Evolutionary conservation across 768 basidiomycete species (phyloP).

Genomic region (Pseudohyphozyma bogoriensis): DNA sequence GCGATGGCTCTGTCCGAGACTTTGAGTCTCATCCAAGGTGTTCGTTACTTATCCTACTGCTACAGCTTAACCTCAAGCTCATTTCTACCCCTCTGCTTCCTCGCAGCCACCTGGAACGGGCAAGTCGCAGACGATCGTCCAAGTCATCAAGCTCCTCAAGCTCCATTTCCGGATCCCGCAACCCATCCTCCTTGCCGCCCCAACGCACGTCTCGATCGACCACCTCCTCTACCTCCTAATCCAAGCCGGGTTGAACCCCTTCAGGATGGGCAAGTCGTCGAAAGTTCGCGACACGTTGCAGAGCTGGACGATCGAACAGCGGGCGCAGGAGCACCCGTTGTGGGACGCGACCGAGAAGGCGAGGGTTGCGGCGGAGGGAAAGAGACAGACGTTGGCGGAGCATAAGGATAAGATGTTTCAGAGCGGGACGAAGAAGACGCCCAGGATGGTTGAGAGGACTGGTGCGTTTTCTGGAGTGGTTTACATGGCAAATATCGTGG

Average conservation of each 20-base stretch:
- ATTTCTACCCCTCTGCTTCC: conserved; percentile 5
- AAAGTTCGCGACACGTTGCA: conserved; percentile 52
- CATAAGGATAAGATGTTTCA: too few species aligned
- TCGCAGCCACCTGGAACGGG: conserved; percentile 78
- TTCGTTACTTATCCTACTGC: conserved; percentile 5
- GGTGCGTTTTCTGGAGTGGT: neutral
- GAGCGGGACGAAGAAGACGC: neutral
- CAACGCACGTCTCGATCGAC: conserved; percentile 87
- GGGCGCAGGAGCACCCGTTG: conserved; percentile 54
- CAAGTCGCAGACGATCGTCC: conserved; percentile 58
- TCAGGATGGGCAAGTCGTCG: conserved; percentile 62
- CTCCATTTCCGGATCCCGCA: conserved; percentile 68
- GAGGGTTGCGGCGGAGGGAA: conserved; percentile 9
- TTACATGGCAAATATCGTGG: too few species aligned
- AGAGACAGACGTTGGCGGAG: conserved; percentile 35
- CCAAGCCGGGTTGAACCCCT: conserved; percentile 52
- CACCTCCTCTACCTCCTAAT: conserved; percentile 70
- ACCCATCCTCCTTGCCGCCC: conserved; percentile 83
- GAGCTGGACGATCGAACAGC: conserved; percentile 54
- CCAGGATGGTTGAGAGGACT: neutral
- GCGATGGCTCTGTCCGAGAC: conserved; percentile 76
- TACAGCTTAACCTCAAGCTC: neutral
- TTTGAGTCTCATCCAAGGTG: conserved; percentile 76
- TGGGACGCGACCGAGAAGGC: conserved; percentile 44
- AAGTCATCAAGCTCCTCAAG: conserved; percentile 40